Percentiles rank a stretch among this genome's conserved stretches.
phyloP scores from a whole-genome alignment of 306 rosid species.

The Gleditsia sinensis region DNA sequence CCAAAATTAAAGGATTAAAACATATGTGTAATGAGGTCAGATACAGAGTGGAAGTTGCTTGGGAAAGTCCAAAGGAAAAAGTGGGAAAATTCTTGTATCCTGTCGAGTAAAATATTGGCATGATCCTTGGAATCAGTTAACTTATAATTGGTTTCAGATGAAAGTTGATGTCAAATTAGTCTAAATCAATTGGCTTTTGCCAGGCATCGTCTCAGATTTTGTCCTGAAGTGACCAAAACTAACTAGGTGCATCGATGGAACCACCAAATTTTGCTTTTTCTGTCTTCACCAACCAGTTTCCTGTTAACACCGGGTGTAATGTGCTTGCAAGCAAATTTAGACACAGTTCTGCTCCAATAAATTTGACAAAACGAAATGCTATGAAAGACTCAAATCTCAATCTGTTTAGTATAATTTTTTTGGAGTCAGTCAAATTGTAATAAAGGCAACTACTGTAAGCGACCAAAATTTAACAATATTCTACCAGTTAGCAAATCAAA shows the following conservation, averaged over 20 bases:
- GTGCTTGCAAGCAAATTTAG: slow-evolving; percentile 7
- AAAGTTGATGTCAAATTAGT: background rate
- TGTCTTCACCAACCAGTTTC: background rate
- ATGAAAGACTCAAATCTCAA: background rate
- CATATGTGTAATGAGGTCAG: background rate
- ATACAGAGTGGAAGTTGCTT: background rate
- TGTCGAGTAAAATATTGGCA: background rate
- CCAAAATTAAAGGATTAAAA: background rate
- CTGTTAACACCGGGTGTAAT: background rate
- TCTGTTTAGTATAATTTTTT: background rate
- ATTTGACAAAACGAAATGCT: slow-evolving; percentile 13
- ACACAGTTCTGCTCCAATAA: background rate
- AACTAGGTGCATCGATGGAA: background rate
- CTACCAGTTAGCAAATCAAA: background rate
- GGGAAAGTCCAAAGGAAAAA: background rate
- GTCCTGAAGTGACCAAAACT: background rate
- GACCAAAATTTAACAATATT: background rate
- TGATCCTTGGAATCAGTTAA: background rate
- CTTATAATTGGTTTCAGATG: background rate
- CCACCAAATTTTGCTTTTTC: background rate
- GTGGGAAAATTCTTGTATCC: background rate
- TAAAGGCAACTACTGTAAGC: background rate
- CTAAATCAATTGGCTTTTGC: background rate
- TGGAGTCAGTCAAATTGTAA: background rate
- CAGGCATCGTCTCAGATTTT: background rate